These are phyloP conservation scores for Silybum marianum DNA, from an alignment of 129 eudicot species.

Conservation along the genomic window DNA sequence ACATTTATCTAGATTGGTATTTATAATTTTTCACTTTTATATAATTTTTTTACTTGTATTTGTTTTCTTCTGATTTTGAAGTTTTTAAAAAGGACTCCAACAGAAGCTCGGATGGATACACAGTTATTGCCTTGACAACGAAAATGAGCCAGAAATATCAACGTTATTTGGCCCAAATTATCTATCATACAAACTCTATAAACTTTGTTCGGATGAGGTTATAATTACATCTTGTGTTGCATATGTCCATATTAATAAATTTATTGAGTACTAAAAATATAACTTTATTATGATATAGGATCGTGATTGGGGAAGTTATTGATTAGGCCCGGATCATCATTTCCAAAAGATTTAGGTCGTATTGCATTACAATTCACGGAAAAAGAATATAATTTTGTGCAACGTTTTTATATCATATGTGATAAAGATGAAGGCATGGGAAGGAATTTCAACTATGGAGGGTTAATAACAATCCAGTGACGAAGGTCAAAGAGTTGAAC, in stretches of 20 bases:
- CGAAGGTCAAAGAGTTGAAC: slow-evolving; percentile 46
- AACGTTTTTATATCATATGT: slow-evolving; percentile 44
- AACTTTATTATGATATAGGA: slow-evolving; percentile 32
- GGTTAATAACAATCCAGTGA: slow-evolving; percentile 41
- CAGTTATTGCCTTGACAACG: slow-evolving; percentile 34
- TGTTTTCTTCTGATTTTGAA: not conserved
- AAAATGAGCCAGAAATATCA: slow-evolving; percentile 17
- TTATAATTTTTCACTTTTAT: too few species aligned
- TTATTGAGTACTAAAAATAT: not conserved
- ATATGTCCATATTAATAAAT: not conserved
- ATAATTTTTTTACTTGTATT: not conserved
- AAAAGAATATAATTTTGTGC: slow-evolving; percentile 50
- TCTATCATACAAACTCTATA: slow-evolving; percentile 44
- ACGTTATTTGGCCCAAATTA: slow-evolving; percentile 52
- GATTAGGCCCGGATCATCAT: slow-evolving; percentile 45
- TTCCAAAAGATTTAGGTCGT: slow-evolving; percentile 30
- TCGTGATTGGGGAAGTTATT: slow-evolving; percentile 45
- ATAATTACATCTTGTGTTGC: not conserved
- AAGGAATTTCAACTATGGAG: slow-evolving; percentile 46
- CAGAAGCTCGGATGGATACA: slow-evolving; percentile 49
- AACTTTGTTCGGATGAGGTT: slow-evolving; percentile 51
- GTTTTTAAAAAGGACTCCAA: slow-evolving; percentile 32
- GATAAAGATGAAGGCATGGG: slow-evolving; percentile 41
- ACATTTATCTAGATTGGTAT: too few species aligned
- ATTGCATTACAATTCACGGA: slow-evolving; percentile 21